phyloP scores from a whole-genome alignment of 257 asterid species.

The Dorcoceras hygrometricum region DNA sequence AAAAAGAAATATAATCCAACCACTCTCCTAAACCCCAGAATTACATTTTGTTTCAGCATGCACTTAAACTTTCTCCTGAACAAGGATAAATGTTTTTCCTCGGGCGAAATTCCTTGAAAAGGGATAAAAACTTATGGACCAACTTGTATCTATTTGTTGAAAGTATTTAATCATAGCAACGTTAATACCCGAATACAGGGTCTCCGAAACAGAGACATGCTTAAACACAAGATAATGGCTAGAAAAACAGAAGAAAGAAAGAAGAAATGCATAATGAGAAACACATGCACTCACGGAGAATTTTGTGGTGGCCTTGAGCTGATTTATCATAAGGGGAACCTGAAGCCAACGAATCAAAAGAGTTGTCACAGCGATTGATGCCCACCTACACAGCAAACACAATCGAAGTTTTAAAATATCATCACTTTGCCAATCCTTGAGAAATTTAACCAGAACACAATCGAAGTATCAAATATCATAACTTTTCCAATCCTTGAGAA shows the following conservation, averaged over 20 bases:
- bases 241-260: not conserved
- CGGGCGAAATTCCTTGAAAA: not conserved
- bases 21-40: not conserved
- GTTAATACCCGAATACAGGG: not conserved
- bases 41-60: not conserved
- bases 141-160: conserved; percentile 5
- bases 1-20: not conserved
- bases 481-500: not conserved
- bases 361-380: conserved; percentile 59
- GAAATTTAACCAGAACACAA: conserved; percentile 4
- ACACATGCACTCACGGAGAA: conserved; percentile 55
- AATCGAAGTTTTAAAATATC: conserved; percentile 16
- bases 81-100: not conserved
- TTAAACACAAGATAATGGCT: not conserved
- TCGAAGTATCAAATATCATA: conserved; percentile 19
- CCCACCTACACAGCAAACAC: conserved; percentile 69
- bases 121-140: not conserved
- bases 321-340: conserved; percentile 69
- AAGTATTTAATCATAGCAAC: conserved; percentile 7
- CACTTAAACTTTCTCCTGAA: not conserved
- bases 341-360: conserved; percentile 58
- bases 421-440: conserved; percentile 11
- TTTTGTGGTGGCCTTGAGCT: conserved; percentile 71
- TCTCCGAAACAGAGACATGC: not conserved
- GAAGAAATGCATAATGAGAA: conserved; percentile 1